Percentiles rank a stretch among this genome's conserved stretches.
phyloP scores from a whole-genome alignment of 495 filamentous ascomycete genomes.

The Penicillium riverlandense region DNA sequence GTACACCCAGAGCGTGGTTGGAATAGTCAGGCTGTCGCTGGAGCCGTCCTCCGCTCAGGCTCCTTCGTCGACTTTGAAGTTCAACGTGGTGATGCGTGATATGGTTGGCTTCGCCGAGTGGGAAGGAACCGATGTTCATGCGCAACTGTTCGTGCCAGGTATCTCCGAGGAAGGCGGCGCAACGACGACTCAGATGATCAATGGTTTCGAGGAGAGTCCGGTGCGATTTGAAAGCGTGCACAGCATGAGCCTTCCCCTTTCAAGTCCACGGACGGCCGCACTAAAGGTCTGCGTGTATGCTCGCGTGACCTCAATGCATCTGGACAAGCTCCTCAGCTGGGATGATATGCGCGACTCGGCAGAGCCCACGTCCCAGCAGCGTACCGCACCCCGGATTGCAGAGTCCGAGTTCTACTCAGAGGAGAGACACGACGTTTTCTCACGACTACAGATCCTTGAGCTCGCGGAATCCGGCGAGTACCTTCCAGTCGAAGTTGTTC shows the following conservation, averaged over 20 bases:
- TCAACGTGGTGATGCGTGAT: slow-evolving; percentile 98
- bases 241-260: slow-evolving; percentile 94
- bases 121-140: slow-evolving; percentile 92
- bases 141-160: slow-evolving; percentile 89
- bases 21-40: slow-evolving; percentile 81
- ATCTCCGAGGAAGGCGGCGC: slow-evolving; percentile 88
- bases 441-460: slow-evolving; percentile 79
- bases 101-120: slow-evolving; percentile 93
- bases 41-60: slow-evolving; percentile 93
- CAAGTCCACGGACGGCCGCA: slow-evolving; percentile 64
- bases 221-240: slow-evolving; percentile 96
- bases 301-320: slow-evolving; percentile 83
- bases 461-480: slow-evolving; percentile 88
- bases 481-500: slow-evolving; percentile 83
- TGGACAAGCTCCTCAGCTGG: slow-evolving; percentile 97
- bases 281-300: slow-evolving; percentile 92
- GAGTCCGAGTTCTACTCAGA: slow-evolving; percentile 89
- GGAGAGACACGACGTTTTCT: slow-evolving; percentile 90
- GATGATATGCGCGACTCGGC: slow-evolving; percentile 85
- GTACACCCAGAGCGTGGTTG: slow-evolving; percentile 84
- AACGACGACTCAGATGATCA: slow-evolving; percentile 90
- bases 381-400: slow-evolving; percentile 66
- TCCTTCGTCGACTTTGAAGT: slow-evolving; percentile 87
- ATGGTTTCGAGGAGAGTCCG: slow-evolving; percentile 89
- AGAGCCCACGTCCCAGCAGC: slow-evolving; percentile 44